phyloP scores from a whole-genome alignment of 2,329 filamentous ascomycete genomes.

The Apiospora pterosperma region DNA sequence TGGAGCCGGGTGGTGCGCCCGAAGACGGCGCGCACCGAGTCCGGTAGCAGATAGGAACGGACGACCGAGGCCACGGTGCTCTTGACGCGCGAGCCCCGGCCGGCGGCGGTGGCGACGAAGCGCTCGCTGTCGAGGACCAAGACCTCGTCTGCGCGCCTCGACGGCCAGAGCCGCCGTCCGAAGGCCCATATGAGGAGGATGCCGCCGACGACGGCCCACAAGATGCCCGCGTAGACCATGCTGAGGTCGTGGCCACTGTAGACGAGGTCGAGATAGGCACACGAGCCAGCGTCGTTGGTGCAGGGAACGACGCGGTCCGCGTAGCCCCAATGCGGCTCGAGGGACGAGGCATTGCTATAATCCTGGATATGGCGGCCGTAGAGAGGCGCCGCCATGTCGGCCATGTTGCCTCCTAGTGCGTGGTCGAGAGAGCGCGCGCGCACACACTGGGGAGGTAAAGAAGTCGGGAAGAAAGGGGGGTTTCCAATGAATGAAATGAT shows the following conservation, averaged over 20 bases:
- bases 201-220: constrained; percentile 44
- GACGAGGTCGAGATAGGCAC: constrained; percentile 53
- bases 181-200: constrained; percentile 42
- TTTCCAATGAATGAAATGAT: background rate
- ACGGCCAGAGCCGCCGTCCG: constrained; percentile 23
- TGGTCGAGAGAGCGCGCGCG: background rate
- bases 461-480: background rate
- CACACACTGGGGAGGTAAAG: background rate
- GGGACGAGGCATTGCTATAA: constrained; percentile 28
- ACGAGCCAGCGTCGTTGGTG: constrained; percentile 54
- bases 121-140: constrained; percentile 14
- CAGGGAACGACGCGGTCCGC: constrained; percentile 51
- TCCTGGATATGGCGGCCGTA: constrained; percentile 42
- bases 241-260: constrained; percentile 45
- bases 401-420: background rate
- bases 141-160: constrained; percentile 19
- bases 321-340: constrained; percentile 56
- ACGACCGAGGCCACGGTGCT: constrained; percentile 36
- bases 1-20: constrained; percentile 67
- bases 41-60: constrained; percentile 57
- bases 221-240: constrained; percentile 48
- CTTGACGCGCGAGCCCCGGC: constrained; percentile 23
- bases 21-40: constrained; percentile 56
- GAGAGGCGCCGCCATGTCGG: constrained; percentile 17
- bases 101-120: constrained; percentile 9